Evolutionary conservation across 345 rosid genomes (phyloP).

Genomic region (Eucalyptus polyanthemos): DNA sequence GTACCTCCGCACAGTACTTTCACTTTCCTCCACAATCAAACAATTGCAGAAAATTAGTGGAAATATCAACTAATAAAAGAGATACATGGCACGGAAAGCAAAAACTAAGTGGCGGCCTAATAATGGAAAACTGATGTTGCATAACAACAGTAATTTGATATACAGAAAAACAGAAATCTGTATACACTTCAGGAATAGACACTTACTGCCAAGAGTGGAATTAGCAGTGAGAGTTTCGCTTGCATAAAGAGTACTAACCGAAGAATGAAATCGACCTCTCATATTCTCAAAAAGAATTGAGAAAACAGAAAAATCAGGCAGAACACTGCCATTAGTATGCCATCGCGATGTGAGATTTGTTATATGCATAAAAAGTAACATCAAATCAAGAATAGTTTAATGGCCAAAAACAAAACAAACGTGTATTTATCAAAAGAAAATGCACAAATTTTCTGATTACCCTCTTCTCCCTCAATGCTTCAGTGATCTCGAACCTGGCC

Average conservation of each 20-base stretch:
- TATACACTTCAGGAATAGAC: not conserved
- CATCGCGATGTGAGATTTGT: not conserved
- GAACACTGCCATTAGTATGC: not conserved
- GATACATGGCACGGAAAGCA: not conserved
- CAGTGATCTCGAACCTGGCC: conserved; percentile 19
- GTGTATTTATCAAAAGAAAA: not conserved
- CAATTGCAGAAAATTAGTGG: not conserved
- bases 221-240: not conserved
- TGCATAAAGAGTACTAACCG: not conserved
- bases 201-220: not conserved
- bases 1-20: not conserved
- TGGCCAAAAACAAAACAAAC: not conserved
- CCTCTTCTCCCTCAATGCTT: conserved; percentile 45
- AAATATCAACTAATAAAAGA: not conserved
- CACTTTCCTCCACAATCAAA: not conserved
- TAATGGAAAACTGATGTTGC: not conserved
- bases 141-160: not conserved
- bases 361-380: not conserved
- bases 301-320: not conserved
- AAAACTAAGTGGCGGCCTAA: not conserved
- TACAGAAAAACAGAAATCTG: not conserved
- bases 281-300: not conserved
- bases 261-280: not conserved
- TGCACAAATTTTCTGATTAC: conserved; percentile 19
- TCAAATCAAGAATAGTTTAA: not conserved